Conservation (phyloP, 164 flowering plant species). For the Nelumbo lutea region DNA sequence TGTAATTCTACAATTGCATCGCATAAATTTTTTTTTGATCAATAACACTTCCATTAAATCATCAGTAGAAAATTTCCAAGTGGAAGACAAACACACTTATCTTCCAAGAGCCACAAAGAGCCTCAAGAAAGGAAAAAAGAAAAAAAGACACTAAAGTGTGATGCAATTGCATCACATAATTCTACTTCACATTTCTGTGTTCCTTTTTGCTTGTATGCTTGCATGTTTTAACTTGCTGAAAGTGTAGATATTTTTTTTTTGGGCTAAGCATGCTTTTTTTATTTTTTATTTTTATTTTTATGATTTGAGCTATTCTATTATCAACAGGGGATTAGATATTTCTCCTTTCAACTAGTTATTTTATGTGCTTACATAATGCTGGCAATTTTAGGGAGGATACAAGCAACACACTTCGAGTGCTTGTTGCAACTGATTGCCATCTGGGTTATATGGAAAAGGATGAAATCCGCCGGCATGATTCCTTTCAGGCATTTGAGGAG, state of each 20-base stretch:
- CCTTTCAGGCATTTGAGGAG: conserved; percentile 94
- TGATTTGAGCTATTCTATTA: too few species aligned
- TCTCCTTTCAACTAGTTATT: neutral
- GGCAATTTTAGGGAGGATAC: conserved; percentile 54
- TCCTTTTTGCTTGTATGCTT: neutral
- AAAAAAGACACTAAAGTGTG: too few species aligned
- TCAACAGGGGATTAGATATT: too few species aligned
- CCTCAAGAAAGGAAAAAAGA: too few species aligned
- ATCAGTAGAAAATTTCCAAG: too few species aligned
- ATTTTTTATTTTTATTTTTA: too few species aligned
- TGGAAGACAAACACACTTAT: too few species aligned
- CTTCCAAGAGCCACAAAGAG: too few species aligned
- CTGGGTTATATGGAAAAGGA: conserved; percentile 98
- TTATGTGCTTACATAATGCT: neutral
- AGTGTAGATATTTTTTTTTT: neutral
- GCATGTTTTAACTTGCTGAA: neutral
- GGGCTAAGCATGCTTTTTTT: too few species aligned
- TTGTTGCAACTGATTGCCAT: conserved; percentile 97
- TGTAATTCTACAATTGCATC: too few species aligned
- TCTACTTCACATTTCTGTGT: neutral
- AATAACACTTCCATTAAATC: too few species aligned
- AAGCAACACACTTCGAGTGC: conserved; percentile 61
- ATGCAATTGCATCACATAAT: neutral
- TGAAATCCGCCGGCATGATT: conserved; percentile 89
- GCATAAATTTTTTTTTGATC: too few species aligned